A percentile compares a stretch with the other conserved stretches of the same genome.
phyloP scores from a whole-genome alignment of 306 rosid species.

The Corylus heterophylla region DNA sequence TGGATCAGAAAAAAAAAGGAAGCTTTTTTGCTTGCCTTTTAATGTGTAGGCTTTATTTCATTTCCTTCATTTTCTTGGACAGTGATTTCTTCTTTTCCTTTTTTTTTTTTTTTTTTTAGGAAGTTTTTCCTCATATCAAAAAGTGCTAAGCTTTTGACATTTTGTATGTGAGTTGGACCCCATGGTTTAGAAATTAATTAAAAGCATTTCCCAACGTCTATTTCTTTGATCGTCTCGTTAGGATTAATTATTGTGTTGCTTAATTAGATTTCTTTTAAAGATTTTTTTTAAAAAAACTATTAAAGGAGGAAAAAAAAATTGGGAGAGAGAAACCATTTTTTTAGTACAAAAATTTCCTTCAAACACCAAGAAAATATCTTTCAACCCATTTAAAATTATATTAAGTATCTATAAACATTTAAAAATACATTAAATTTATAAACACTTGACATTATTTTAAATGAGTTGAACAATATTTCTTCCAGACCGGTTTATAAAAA shows the following conservation, averaged over 20 bases:
- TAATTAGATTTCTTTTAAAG: too few species aligned
- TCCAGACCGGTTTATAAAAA: too few species aligned
- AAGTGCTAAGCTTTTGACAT: background rate
- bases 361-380: too few species aligned
- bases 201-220: conserved; percentile 51
- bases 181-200: conserved; percentile 1
- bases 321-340: too few species aligned
- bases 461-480: too few species aligned
- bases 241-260: background rate
- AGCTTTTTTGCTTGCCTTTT: background rate
- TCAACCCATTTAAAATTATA: too few species aligned
- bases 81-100: background rate
- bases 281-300: too few species aligned
- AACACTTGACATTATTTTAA: too few species aligned
- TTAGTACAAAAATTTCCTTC: too few species aligned
- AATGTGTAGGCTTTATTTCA: background rate
- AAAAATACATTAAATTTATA: too few species aligned
- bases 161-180: conserved; percentile 27
- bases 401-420: too few species aligned
- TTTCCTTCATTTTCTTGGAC: background rate
- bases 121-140: background rate
- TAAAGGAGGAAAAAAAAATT: too few species aligned
- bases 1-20: background rate
- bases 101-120: background rate
- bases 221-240: conserved; percentile 5